These are phyloP conservation scores for Kazachstania sp. DNA, from an alignment of 1,139 yeast species.

Conservation along the genomic window DNA sequence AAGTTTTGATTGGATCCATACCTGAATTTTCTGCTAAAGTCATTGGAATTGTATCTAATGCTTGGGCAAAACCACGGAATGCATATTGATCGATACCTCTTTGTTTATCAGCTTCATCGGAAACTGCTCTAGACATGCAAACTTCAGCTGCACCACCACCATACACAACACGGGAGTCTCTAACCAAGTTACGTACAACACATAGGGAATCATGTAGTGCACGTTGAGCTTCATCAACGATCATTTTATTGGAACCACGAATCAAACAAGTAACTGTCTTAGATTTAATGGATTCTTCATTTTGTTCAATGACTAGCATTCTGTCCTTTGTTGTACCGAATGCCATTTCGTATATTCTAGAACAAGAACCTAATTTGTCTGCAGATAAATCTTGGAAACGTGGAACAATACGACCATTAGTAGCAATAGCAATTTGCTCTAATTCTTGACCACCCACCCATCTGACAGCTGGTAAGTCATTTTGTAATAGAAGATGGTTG, in stretches of 20 bases:
- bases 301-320: constrained; percentile 90
- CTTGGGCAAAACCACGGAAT: constrained; percentile 87
- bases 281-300: constrained; percentile 76
- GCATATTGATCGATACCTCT: constrained; percentile 97
- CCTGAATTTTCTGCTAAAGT: constrained; percentile 97
- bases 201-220: constrained; percentile 95
- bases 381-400: constrained; percentile 84
- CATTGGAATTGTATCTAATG: constrained; percentile 88
- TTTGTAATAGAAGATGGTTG: constrained; percentile 80
- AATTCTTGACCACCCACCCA: constrained; percentile 99
- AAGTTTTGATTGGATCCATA: constrained; percentile 82
- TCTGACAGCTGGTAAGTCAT: constrained; percentile 88
- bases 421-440: constrained; percentile 93
- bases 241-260: constrained; percentile 96
- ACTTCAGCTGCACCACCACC: constrained; percentile 99
- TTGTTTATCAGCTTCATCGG: constrained; percentile 86
- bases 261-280: constrained; percentile 90
- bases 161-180: constrained; percentile 88
- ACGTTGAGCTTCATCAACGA: constrained; percentile 91
- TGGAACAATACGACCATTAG: constrained; percentile 94
- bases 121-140: constrained; percentile 83
- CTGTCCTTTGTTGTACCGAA: constrained; percentile 96
- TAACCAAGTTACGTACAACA: constrained; percentile 90
- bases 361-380: constrained; percentile 83
- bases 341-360: constrained; percentile 74